Base-by-base conservation (phyloP, 2,329 filamentous ascomycete genomes). In the Talaromyces sp. region DNA sequence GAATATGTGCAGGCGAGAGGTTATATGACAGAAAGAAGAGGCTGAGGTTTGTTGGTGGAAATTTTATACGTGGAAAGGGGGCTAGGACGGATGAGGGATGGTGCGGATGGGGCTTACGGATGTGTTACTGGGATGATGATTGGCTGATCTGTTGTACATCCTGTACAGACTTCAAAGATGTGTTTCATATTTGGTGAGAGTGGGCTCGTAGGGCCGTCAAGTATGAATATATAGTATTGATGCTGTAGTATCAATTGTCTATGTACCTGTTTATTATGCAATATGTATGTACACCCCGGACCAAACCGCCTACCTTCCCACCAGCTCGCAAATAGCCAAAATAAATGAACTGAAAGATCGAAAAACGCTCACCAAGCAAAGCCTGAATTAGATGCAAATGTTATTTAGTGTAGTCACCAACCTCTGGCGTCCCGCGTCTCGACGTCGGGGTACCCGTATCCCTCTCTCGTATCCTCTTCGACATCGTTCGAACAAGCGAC, bases 1-100 rank as follows among this genome's bases (percentile, higher is more conserved):
- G 59, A 61, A 61, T 61, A 61, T 61, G 59, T 61, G 52, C 27
- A 52, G 59, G 59, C 59, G 59, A 31, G n/a, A 31, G 31, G 37
- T 61, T 48, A 6, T 10, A 16, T 11, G 8, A 8, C 14, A 9
- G 14, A 22, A 59, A 24, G 13, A n/a, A 39, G 45, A 39, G 33
- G 5, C 9, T 2, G 33, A 56, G 6, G 11, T 56, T 35, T 5
- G n/a, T 11, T 3, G 27, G n/a, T 2, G 31, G 19, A 56, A 56
- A 24, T 37, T 56, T 56, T 56, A 56, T 37, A 37, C 24, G 33
- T 2, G 11, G 19, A 54, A 54, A 54, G 4, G 52, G 19, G 11
- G 6, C 52, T 56, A 56, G 52, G 11, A 37, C 11, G 1, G 11
- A 39, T 37, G 0, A 1, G 52, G 33, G 1, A 56, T 56, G n/a